Conservation (phyloP, 1,284 basidiomycete species). For the Pulveroboletus ridleyi region DNA sequence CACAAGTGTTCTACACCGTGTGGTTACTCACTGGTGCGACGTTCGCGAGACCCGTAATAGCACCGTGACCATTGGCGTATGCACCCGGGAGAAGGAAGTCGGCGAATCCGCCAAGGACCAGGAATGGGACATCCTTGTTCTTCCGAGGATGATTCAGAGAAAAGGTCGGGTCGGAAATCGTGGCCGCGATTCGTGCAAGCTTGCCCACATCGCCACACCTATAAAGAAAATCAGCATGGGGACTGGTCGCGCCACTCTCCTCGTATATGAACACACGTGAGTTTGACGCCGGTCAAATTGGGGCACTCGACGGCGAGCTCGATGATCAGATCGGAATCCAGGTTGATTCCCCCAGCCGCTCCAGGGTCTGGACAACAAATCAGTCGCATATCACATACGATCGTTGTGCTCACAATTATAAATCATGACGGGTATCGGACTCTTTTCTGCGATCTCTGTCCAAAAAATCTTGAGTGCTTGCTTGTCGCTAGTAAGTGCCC, state of each 20-base stretch:
- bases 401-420: slow-evolving; percentile 80
- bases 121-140: slow-evolving; percentile 68
- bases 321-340: slow-evolving; percentile 86
- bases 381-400: neutral
- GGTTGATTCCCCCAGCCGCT: slow-evolving; percentile 83
- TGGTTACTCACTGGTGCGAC: slow-evolving; percentile 68
- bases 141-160: slow-evolving; percentile 66
- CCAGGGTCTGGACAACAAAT: slow-evolving; percentile 65
- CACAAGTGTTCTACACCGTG: neutral
- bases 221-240: slow-evolving; percentile 15
- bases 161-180: slow-evolving; percentile 68
- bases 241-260: slow-evolving; percentile 1
- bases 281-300: slow-evolving; percentile 85
- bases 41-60: slow-evolving; percentile 85
- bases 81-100: slow-evolving; percentile 82
- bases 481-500: slow-evolving; percentile 65
- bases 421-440: slow-evolving; percentile 87
- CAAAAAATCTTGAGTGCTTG: slow-evolving; percentile 83
- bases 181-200: slow-evolving; percentile 81
- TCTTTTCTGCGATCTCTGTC: slow-evolving; percentile 76
- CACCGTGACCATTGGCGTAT: slow-evolving; percentile 75
- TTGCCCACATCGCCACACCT: slow-evolving; percentile 93
- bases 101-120: slow-evolving; percentile 80
- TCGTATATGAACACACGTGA: slow-evolving; percentile 66
- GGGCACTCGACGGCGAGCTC: slow-evolving; percentile 78